Evolutionary conservation across 2,329 filamentous ascomycete genomes (phyloP), one percentile per base, ranked within the genome.

Genomic region (Escovopsis weberi): DNA sequence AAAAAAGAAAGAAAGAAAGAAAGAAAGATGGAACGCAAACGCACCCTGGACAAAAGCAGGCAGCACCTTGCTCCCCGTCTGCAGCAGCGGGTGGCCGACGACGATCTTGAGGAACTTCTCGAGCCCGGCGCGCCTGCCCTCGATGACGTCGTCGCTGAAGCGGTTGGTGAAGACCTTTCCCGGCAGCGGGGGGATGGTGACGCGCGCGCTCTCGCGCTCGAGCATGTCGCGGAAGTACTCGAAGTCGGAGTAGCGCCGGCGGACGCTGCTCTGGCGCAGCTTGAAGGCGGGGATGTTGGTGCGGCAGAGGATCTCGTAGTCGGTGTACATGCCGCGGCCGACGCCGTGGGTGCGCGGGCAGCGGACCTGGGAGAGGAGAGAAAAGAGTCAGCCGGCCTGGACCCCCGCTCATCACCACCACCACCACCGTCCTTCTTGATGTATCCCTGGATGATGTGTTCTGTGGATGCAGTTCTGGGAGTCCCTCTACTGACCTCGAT

Each of bases 231-330:
- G 85, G 64, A 98, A 98, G 67, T 94, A 89, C 68, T 98, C 91
- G 62, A 98, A 98, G 64, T 98, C 91, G 44, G 83, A 91, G 70
- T 98, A 98, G 41, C 91, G 85, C 48, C 91, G 80, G 53, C 88
- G 86, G 48, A 98, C 91, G 53, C 80, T 78, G 50, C 80, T 87
- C 60, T 84, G 77, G 52, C 88, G 86, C 54, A 95, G 79, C 70
- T 96, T 96, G 75, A 98, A 98, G 54, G 91, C 88, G 45, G 91
- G 91, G 59, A 98, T 98, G 68, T 98, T 98, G 66, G 91, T 98
- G 55, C 85, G 82, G 70, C 91, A 94, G 55, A 94, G 75, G 59
- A 98, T 95, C 65, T 96, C 88, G 72, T 96, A 98, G 66, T 93
- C 91, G 43, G 91, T 98, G 71, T 96, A 96, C 87, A 94, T 94